Percentiles rank a stretch among this genome's conserved stretches.
Evolutionary conservation across 2,329 filamentous ascomycete species (phyloP).

Genomic region (Didymella segeticola): DNA sequence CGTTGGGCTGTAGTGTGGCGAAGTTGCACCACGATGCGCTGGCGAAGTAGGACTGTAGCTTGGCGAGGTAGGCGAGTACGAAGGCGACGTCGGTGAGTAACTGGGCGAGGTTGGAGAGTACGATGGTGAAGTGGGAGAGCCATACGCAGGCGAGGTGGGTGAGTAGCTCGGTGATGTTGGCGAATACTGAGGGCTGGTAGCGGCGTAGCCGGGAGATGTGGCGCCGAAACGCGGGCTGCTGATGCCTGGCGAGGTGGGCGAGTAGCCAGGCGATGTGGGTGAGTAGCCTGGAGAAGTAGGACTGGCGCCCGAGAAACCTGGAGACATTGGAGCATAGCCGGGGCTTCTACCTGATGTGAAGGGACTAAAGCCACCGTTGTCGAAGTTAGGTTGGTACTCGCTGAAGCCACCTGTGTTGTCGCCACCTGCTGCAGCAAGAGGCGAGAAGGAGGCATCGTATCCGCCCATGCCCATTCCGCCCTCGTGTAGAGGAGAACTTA

Average conservation of each 20-base stretch:
- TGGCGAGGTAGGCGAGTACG: conserved; percentile 63
- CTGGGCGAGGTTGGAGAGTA: conserved; percentile 65
- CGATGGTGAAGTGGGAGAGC: conserved; percentile 48
- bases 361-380: conserved; percentile 69
- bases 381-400: conserved; percentile 56
- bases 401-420: conserved; percentile 63
- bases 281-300: conserved; percentile 55
- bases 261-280: conserved; percentile 45
- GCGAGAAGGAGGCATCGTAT: conserved; percentile 70
- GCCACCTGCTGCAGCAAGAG: conserved; percentile 73
- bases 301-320: conserved; percentile 50
- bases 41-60: conserved; percentile 61
- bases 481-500: conserved; percentile 68
- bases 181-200: conserved; percentile 57
- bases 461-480: conserved; percentile 67
- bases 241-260: conserved; percentile 73
- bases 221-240: conserved; percentile 61
- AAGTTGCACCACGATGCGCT: conserved; percentile 51
- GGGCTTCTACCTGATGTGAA: conserved; percentile 70
- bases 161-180: conserved; percentile 67
- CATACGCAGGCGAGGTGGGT: conserved; percentile 61
- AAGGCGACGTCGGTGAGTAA: conserved; percentile 58
- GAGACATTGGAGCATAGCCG: conserved; percentile 70
- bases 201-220: conserved; percentile 60
- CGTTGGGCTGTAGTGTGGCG: conserved; percentile 55